These are phyloP conservation scores for Trypanosomatidae sp. DNA, from an alignment of 208 protist species.

Conservation along the genomic window DNA sequence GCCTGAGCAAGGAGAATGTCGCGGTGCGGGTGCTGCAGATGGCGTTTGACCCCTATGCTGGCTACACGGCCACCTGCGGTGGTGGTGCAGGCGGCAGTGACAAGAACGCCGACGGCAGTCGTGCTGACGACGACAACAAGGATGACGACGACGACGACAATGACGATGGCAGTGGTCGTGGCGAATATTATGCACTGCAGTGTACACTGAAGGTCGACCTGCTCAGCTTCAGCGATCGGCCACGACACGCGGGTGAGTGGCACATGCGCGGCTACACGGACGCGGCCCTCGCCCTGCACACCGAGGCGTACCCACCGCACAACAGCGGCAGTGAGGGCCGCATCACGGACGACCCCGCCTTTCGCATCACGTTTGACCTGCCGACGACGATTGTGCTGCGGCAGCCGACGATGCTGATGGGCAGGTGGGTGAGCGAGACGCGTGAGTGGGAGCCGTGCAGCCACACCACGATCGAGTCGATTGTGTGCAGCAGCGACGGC, in stretches of 20 bases:
- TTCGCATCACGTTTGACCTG: slow-evolving; percentile 81
- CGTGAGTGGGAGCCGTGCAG: slow-evolving; percentile 78
- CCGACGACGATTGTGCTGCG: slow-evolving; percentile 67
- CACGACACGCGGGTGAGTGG: slow-evolving; percentile 61
- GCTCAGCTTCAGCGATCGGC: slow-evolving; percentile 65
- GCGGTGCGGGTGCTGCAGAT: slow-evolving; percentile 79
- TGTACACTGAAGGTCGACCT: slow-evolving; percentile 83
- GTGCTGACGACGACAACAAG: too few relatives aligned
- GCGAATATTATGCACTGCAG: slow-evolving; percentile 76
- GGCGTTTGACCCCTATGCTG: slow-evolving; percentile 65
- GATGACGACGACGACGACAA: too few relatives aligned
- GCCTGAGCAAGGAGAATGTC: slow-evolving; percentile 84
- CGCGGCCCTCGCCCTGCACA: slow-evolving; percentile 49
- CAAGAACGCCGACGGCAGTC: too few relatives aligned
- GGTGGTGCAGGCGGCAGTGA: too few relatives aligned
- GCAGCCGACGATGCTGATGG: slow-evolving; percentile 69
- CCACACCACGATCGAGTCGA: slow-evolving; percentile 40
- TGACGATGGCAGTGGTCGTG: slow-evolving; percentile 4
- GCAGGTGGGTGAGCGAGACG: slow-evolving; percentile 53
- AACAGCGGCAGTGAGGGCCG: slow-evolving; percentile 20
- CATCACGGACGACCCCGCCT: slow-evolving; percentile 41
- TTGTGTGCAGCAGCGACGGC: slow-evolving; percentile 13
- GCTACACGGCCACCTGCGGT: slow-evolving; percentile 11
- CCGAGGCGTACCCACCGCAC: slow-evolving; percentile 64
- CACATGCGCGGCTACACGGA: slow-evolving; percentile 53